Evolutionary conservation across 1,284 basidiomycete species (phyloP).

Genomic region (Tilletia horrida): DNA sequence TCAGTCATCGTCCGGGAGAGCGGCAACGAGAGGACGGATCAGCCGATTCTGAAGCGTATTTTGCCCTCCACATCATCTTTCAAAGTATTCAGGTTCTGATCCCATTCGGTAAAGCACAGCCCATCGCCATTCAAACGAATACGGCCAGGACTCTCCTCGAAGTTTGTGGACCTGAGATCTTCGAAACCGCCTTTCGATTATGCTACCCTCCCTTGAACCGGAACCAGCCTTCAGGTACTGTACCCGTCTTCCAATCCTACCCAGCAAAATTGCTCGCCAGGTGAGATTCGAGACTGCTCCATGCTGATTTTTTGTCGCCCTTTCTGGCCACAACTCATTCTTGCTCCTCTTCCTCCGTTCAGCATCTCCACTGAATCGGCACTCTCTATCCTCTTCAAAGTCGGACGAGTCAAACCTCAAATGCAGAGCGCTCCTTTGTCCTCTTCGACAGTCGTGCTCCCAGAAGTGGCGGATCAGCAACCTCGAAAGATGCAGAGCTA

Average conservation of each 20-base stretch:
- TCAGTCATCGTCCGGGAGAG: too few relatives aligned
- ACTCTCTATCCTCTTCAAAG: slow-evolving; percentile 23
- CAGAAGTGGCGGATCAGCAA: not conserved
- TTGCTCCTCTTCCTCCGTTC: slow-evolving; percentile 20
- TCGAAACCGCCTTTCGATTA: slow-evolving; percentile 18
- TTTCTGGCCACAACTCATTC: not conserved
- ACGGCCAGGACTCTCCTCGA: not conserved
- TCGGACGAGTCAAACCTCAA: not conserved
- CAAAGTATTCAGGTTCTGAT: too few relatives aligned
- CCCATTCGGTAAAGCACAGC: too few relatives aligned
- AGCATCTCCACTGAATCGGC: slow-evolving; percentile 34
- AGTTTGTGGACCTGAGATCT: slow-evolving; percentile 1
- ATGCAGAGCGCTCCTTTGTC: not conserved
- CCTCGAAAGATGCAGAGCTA: slow-evolving; percentile 26
- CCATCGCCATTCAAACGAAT: not conserved
- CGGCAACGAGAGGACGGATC: too few relatives aligned
- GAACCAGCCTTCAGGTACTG: not conserved
- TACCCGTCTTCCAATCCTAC: not conserved
- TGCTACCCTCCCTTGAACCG: slow-evolving; percentile 15
- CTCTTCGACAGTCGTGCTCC: not conserved
- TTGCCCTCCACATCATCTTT: too few relatives aligned
- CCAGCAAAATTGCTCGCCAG: not conserved
- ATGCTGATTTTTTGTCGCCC: not conserved
- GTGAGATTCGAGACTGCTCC: not conserved
- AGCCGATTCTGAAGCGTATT: too few relatives aligned